phyloP scores from a whole-genome alignment of 2,329 filamentous ascomycete species.

The Penicillium hesseltinei region DNA sequence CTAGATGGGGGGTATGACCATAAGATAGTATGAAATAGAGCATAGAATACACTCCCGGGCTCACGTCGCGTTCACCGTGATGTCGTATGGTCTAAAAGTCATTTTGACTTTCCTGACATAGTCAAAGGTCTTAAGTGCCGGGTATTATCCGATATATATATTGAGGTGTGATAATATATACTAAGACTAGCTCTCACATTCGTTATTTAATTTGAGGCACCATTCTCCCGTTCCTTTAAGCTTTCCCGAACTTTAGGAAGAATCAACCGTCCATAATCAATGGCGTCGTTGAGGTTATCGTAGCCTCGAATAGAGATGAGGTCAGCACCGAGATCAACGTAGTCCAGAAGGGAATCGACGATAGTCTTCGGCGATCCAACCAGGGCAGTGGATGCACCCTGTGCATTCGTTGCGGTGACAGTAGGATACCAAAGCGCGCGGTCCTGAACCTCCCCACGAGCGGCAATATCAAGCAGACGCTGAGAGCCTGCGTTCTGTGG shows the following conservation, averaged over 20 bases:
- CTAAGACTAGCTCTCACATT: not conserved
- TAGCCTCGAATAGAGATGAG: conserved; percentile 62
- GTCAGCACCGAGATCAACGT: conserved; percentile 56
- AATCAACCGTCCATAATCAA: conserved; percentile 59
- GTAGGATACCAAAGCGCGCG: conserved; percentile 64
- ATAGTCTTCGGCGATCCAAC: conserved; percentile 57
- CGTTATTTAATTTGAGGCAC: not conserved
- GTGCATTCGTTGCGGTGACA: conserved; percentile 59
- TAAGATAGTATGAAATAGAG: too few relatives aligned
- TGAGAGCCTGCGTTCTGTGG: conserved; percentile 62
- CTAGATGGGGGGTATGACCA: too few relatives aligned
- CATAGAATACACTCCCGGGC: too few relatives aligned
- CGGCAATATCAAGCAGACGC: conserved; percentile 58
- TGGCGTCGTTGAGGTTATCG: conserved; percentile 59
- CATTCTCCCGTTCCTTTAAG: conserved; percentile 13
- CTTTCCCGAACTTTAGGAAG: conserved; percentile 49
- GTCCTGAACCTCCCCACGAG: conserved; percentile 55
- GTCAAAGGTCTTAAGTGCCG: not conserved
- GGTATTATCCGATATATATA: not conserved
- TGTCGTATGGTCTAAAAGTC: too few relatives aligned
- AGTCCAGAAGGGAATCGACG: conserved; percentile 56
- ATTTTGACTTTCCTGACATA: too few relatives aligned
- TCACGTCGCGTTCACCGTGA: too few relatives aligned
- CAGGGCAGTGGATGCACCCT: conserved; percentile 59
- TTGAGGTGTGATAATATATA: not conserved